These are phyloP conservation scores for Saccharomycopsis capsularis DNA, from an alignment of 805 yeast species.

Conservation along the genomic window DNA sequence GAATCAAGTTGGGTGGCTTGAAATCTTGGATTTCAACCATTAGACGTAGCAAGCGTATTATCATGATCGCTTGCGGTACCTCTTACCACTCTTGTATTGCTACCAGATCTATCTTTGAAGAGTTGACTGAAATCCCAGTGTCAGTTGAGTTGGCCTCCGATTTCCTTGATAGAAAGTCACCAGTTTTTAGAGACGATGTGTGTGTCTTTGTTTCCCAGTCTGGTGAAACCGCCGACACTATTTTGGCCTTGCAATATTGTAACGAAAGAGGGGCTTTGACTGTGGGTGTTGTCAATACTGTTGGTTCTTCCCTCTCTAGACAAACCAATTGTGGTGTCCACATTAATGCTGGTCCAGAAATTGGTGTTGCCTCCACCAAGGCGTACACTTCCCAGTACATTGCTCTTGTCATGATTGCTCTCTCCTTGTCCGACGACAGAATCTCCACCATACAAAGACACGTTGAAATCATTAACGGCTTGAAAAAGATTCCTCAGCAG, in stretches of 20 bases:
- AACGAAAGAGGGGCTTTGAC: slow-evolving; percentile 95
- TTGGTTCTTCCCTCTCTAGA: slow-evolving; percentile 95
- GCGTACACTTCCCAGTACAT: slow-evolving; percentile 98
- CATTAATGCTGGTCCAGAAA: slow-evolving; percentile 98
- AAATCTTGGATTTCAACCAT: slow-evolving; percentile 77
- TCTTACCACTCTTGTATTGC: slow-evolving; percentile 98
- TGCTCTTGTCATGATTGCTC: slow-evolving; percentile 94
- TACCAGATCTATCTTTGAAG: slow-evolving; percentile 93
- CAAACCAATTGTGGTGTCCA: slow-evolving; percentile 99
- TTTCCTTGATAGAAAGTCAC: slow-evolving; percentile 88
- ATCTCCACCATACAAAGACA: slow-evolving; percentile 73
- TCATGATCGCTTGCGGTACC: slow-evolving; percentile 99
- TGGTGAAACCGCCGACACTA: slow-evolving; percentile 98
- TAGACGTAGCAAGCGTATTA: slow-evolving; percentile 88
- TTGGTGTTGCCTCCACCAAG: slow-evolving; percentile 98
- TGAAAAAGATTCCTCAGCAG: slow-evolving; percentile 77
- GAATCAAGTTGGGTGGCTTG: slow-evolving; percentile 84
- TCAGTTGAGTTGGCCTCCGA: slow-evolving; percentile 91
- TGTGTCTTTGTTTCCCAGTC: slow-evolving; percentile 97
- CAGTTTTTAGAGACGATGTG: slow-evolving; percentile 97
- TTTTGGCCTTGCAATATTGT: slow-evolving; percentile 92
- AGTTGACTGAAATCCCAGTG: slow-evolving; percentile 90
- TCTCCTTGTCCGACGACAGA: slow-evolving; percentile 89
- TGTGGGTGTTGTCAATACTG: slow-evolving; percentile 95
- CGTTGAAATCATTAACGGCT: slow-evolving; percentile 76